Percentiles rank a stretch among this genome's conserved stretches.
Evolutionary conservation across 192 early-diverging fungal species (phyloP).

Genomic region (Allomyces macrogynus): DNA sequence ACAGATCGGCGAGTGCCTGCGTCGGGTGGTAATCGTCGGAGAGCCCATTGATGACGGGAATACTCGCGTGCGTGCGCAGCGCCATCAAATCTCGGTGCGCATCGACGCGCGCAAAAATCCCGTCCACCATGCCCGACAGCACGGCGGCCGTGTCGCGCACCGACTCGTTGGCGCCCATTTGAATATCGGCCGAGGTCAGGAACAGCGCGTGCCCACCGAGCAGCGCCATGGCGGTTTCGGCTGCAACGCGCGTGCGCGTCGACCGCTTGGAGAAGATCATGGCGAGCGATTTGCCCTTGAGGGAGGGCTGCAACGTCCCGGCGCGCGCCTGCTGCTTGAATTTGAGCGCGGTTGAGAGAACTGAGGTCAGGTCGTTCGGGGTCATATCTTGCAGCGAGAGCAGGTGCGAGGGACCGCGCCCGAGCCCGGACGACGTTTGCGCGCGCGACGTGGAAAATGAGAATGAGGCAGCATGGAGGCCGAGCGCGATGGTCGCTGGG

Average conservation of each 20-base stretch:
- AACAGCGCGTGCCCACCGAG: slow-evolving; percentile 93
- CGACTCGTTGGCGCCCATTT: slow-evolving; percentile 88
- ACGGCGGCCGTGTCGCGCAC: slow-evolving; percentile 74
- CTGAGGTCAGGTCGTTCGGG: slow-evolving; percentile 46
- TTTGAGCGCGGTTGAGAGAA: slow-evolving; percentile 58
- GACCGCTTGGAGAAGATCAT: slow-evolving; percentile 89
- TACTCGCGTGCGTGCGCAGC: slow-evolving; percentile 64
- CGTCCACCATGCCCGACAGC: slow-evolving; percentile 88
- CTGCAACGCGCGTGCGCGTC: slow-evolving; percentile 87
- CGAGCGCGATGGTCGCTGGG: too few relatives aligned
- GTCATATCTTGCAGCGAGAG: slow-evolving; percentile 67
- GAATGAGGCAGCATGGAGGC: too few relatives aligned
- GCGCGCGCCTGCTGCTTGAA: slow-evolving; percentile 49
- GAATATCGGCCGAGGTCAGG: slow-evolving; percentile 84
- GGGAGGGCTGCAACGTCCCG: slow-evolving; percentile 27
- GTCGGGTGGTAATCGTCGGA: slow-evolving; percentile 90
- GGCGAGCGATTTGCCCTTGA: slow-evolving; percentile 69
- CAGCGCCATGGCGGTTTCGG: slow-evolving; percentile 75
- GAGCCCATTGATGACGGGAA: slow-evolving; percentile 91
- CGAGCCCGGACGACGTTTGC: background rate
- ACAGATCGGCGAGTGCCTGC: slow-evolving; percentile 86
- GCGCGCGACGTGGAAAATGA: too few relatives aligned
- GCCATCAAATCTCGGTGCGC: slow-evolving; percentile 79
- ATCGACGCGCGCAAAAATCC: slow-evolving; percentile 83
- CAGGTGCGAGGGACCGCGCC: slow-evolving; percentile 26